Evolutionary conservation across 768 basidiomycete species (phyloP), one percentile per base, ranked within the genome.

Genomic region (Pleurotus platypus): DNA sequence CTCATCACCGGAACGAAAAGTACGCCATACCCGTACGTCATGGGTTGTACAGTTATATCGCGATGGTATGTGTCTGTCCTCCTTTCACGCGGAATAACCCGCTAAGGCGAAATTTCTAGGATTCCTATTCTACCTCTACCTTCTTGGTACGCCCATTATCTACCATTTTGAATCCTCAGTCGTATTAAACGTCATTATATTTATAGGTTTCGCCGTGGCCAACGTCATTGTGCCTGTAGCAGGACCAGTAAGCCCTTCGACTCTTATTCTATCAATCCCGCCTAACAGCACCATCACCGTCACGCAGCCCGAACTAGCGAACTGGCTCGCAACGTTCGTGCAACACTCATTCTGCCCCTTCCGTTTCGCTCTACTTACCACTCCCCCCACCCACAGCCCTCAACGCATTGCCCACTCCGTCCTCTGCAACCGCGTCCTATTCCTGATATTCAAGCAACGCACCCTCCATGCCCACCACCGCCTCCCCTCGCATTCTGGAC

Each of bases 351-450:
- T 5, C 24, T 16, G 12, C 9, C 18, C 20, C 40, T 22, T 37
- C 16, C 46, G n/a, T 35, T 22, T 22, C 26, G 18, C n/a, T 18
- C 37, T 20, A 57, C 18, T 26, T 26, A 26, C 24, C 24, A 24
- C 24, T 24, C 5, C 24, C 30, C 8, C 30, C 9, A 37, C 22
- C 18, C 5, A 11, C 38, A 78, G 75, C 12, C 73, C 74, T 4
- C 76, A 78, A 60, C 72, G 76, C 35, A 73, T 76, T 24, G 59
- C 77, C n/a, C 77, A 78, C 61, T 76, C 75, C 12, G 65, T 77
- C 11, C 62, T 78, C 40, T 75, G 73, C 62, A 75, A 64, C 27
- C 72, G 76, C 22, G 74, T 78, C 16, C 68, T 79, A 4, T 64
- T 79, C 40, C 67, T 72, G 30, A 76, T 79, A 11, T 45, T 45